Conservation (phyloP, 1,284 basidiomycete genomes). For the Cryptococcus sp. region DNA sequence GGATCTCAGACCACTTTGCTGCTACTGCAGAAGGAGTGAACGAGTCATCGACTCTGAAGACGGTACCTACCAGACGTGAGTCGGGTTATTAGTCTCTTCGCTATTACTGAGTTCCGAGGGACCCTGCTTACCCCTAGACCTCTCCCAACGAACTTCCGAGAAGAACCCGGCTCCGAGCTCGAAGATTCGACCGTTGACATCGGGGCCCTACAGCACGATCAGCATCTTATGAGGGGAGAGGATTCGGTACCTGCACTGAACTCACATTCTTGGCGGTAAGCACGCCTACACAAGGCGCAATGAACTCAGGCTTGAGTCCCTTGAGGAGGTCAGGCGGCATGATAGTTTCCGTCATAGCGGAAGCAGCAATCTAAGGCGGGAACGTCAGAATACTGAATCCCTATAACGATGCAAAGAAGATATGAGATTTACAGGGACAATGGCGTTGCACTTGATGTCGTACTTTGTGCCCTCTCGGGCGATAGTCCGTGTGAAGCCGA, state of each 20-base stretch:
- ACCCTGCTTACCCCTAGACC: constrained; percentile 63
- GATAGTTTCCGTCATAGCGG: constrained; percentile 88
- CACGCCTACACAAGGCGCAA: constrained; percentile 84
- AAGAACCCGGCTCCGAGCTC: constrained; percentile 93
- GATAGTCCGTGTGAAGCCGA: constrained; percentile 88
- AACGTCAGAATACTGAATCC: neutral
- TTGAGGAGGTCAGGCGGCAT: constrained; percentile 97
- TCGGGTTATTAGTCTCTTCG: neutral
- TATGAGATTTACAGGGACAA: constrained; percentile 71
- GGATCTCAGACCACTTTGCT: constrained; percentile 74
- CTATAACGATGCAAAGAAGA: neutral
- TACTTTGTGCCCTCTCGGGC: constrained; percentile 89
- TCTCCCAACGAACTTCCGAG: constrained; percentile 90
- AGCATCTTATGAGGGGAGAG: constrained; percentile 48
- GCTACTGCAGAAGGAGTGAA: constrained; percentile 96
- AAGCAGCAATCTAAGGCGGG: constrained; percentile 72
- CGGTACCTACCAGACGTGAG: constrained; percentile 51
- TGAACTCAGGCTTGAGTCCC: constrained; percentile 87
- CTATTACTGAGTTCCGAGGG: neutral
- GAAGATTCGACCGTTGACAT: constrained; percentile 82
- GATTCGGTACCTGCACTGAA: neutral
- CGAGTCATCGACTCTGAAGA: constrained; percentile 85
- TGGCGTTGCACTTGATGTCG: constrained; percentile 79
- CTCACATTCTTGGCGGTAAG: constrained; percentile 49
- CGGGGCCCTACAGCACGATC: constrained; percentile 61